Conservation (phyloP, 2,329 filamentous ascomycete genomes). For the Cladobotryum mycophilum region DNA sequence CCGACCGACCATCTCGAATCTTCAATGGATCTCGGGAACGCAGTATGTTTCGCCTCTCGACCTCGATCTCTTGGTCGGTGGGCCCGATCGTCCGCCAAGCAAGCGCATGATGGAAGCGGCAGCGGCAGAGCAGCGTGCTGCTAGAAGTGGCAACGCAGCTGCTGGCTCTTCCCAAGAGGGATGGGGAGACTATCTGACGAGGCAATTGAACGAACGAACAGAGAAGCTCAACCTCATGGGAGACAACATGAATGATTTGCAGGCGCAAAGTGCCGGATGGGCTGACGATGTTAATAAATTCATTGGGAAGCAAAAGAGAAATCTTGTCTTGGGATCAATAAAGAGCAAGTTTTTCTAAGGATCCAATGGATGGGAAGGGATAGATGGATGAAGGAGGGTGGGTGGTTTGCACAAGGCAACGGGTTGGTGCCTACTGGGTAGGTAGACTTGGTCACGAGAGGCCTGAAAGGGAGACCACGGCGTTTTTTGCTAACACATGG, state of each 20-base stretch:
- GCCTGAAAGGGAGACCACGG: too few species aligned
- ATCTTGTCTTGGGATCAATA: constrained; percentile 65
- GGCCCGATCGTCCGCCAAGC: constrained; percentile 78
- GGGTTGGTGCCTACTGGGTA: too few species aligned
- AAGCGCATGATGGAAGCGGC: constrained; percentile 82
- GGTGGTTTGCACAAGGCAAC: too few species aligned
- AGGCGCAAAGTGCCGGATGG: constrained; percentile 76
- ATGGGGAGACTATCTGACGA: constrained; percentile 73
- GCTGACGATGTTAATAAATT: constrained; percentile 84
- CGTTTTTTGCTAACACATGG: too few species aligned
- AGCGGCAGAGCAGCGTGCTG: constrained; percentile 64
- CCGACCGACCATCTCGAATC: constrained; percentile 85
- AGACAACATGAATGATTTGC: constrained; percentile 77
- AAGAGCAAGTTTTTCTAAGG: constrained; percentile 50
- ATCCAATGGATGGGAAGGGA: background rate
- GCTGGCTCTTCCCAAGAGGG: constrained; percentile 45
- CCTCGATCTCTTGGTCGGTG: constrained; percentile 84
- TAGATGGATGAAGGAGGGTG: background rate
- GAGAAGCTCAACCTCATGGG: constrained; percentile 78
- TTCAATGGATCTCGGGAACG: constrained; percentile 95
- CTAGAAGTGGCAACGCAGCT: constrained; percentile 28
- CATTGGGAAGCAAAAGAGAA: constrained; percentile 80
- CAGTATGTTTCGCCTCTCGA: constrained; percentile 84
- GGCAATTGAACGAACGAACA: constrained; percentile 84
- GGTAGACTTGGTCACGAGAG: too few species aligned